Conservation (phyloP, 2,329 filamentous ascomycete species). For the Pseudocercospora musae region DNA sequence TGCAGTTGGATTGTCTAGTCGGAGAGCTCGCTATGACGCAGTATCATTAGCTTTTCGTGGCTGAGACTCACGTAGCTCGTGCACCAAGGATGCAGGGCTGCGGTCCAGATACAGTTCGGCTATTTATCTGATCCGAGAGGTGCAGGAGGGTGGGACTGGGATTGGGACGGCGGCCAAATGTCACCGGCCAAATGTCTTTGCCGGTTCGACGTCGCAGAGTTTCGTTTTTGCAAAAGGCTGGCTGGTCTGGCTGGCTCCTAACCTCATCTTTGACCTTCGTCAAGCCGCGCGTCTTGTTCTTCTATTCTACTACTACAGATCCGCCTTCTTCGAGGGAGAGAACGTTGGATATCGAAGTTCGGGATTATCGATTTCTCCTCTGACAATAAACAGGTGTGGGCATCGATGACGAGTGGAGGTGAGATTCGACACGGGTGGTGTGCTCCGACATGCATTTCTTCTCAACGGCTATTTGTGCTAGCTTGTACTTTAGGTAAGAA, state of each 20-base stretch:
- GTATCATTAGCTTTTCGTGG: neutral
- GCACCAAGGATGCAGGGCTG: neutral
- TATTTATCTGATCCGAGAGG: slow-evolving; percentile 13
- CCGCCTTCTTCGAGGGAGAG: too few relatives aligned
- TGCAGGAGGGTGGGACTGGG: neutral
- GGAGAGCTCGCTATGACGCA: neutral
- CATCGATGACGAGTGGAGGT: neutral
- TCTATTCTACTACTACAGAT: too few relatives aligned
- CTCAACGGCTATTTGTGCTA: neutral
- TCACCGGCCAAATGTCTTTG: slow-evolving; percentile 1
- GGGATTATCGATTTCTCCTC: too few relatives aligned
- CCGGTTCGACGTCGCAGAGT: neutral
- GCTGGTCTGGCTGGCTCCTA: too few relatives aligned
- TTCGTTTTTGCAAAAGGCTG: neutral
- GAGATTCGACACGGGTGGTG: neutral
- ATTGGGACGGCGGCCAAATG: neutral
- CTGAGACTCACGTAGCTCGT: neutral
- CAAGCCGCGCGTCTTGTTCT: too few relatives aligned
- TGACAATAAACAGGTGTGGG: too few relatives aligned
- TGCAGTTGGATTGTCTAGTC: neutral
- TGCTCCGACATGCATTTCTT: slow-evolving; percentile 4
- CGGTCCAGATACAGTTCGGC: neutral
- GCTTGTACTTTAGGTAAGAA: neutral
- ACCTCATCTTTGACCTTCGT: too few relatives aligned
- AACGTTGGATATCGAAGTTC: too few relatives aligned